Evolutionary conservation across 1,139 yeast genomes (phyloP), one percentile per base, ranked within the genome.

Genomic region (Blastobotrys elegans): DNA sequence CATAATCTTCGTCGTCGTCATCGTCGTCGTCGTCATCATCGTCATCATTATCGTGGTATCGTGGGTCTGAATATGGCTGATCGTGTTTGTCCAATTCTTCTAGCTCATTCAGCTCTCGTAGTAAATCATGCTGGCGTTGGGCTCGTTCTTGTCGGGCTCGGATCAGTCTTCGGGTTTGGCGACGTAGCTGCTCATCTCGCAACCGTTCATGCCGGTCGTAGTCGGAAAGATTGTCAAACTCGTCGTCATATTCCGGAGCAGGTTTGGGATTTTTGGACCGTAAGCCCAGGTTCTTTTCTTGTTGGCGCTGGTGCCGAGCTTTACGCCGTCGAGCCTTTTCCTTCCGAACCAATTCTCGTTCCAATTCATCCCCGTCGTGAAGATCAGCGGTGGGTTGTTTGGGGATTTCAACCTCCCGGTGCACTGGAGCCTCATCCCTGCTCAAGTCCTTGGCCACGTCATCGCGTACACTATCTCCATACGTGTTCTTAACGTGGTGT

Each of bases 11-110:
- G 39, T 22, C 39, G 11, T 22, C 39, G 18, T n/a, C 32, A 11
- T 30, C 43, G 21, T 14, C 13, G 18, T 40, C 21, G 13, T 31
- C 36, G 20, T 32, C 22, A 27, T 29, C 33, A 39, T 39, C 32
- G 24, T 29, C 33, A 14, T 39, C 42, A 22, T 14, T n/a, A n/a
- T n/a, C n/a, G n/a, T n/a, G 29, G 29, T 26, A 26, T 26, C 29
- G 11, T 26, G 7, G 29, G 29, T 5, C 33, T 13, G n/a, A n/a
- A n/a, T n/a, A n/a, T n/a, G n/a, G n/a, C n/a, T n/a, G n/a, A n/a
- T n/a, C n/a, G n/a, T n/a, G n/a, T n/a, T n/a, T n/a, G n/a, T n/a
- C n/a, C n/a, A n/a, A n/a, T n/a, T 32, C 17, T 32, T 32, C 36
- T 13, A 32, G 18, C 7, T 32, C n/a, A n/a, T 32, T 24, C 4